These are phyloP conservation scores for Malassezia vespertilionis DNA, from an alignment of 1,284 basidiomycete species.

Conservation along the genomic window DNA sequence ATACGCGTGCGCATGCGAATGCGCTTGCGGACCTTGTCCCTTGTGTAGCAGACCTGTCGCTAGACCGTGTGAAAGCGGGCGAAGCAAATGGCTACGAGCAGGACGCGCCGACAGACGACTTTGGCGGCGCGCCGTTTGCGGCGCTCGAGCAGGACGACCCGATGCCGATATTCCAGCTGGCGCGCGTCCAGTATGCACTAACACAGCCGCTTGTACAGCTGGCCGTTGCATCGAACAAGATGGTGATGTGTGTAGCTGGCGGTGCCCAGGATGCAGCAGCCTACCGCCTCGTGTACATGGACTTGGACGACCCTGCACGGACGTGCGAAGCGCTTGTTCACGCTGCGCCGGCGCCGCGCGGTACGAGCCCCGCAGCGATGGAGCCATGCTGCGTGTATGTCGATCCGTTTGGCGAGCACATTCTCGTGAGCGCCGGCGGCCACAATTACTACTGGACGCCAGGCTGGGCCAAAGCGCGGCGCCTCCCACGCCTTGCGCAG, in stretches of 20 bases:
- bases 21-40: not conserved
- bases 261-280: slow-evolving; percentile 19
- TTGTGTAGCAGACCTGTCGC: too few species aligned
- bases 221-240: slow-evolving; percentile 38
- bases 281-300: slow-evolving; percentile 36
- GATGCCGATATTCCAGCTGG: slow-evolving; percentile 41
- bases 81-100: too few species aligned
- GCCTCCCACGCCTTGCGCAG: slow-evolving; percentile 60
- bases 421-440: slow-evolving; percentile 71
- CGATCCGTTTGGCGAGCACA: slow-evolving; percentile 81
- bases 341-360: slow-evolving; percentile 26
- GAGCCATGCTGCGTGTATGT: slow-evolving; percentile 28
- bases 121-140: not conserved
- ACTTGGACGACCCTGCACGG: slow-evolving; percentile 40
- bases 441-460: slow-evolving; percentile 73
- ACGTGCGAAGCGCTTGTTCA: slow-evolving; percentile 39
- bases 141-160: not conserved
- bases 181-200: slow-evolving; percentile 43
- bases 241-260: slow-evolving; percentile 39
- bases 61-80: too few species aligned
- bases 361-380: slow-evolving; percentile 22
- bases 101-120: not conserved
- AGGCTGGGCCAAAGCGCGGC: slow-evolving; percentile 34
- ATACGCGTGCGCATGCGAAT: not conserved
- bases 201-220: slow-evolving; percentile 35